A percentile compares a stretch with the other conserved stretches of the same genome.
phyloP scores from a whole-genome alignment of 768 basidiomycete species.

The Erythrobasidium yunnanense region DNA sequence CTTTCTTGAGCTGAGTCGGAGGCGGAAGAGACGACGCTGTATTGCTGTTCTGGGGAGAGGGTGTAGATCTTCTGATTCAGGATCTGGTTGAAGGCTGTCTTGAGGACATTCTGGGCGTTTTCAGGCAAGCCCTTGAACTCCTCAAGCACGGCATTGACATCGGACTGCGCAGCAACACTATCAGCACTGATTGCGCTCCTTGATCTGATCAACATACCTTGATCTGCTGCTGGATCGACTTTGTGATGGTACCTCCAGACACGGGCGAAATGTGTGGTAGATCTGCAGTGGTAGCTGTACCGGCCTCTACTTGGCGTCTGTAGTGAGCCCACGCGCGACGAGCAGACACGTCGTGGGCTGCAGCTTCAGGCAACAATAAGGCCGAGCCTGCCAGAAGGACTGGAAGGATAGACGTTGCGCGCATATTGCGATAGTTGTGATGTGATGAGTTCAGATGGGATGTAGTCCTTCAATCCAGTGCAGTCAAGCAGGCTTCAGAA shows the following conservation, averaged over 20 bases:
- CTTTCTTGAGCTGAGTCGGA: background rate
- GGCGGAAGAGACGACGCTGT: background rate
- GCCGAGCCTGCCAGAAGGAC: too few species aligned
- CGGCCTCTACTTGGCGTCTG: background rate
- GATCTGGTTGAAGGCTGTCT: constrained; percentile 1
- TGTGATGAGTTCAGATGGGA: too few species aligned
- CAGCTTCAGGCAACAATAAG: too few species aligned
- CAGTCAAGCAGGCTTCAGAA: too few species aligned
- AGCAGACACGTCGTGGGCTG: background rate
- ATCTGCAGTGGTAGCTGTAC: background rate
- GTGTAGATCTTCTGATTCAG: constrained; percentile 15
- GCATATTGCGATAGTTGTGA: too few species aligned
- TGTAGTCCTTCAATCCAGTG: too few species aligned
- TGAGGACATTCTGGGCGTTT: constrained; percentile 15
- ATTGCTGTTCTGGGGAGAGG: constrained; percentile 11
- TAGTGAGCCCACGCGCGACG: background rate
- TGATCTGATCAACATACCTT: background rate
- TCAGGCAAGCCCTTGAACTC: constrained; percentile 7
- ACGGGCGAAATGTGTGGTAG: background rate
- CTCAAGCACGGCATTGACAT: constrained; percentile 7
- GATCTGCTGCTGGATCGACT: constrained; percentile 14
- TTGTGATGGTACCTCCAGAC: constrained; percentile 9
- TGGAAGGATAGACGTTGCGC: too few species aligned
- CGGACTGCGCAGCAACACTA: too few species aligned
- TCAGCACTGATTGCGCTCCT: too few species aligned